Evolutionary conservation across 148 eudicot genomes (phyloP), one percentile per base, ranked within the genome.

Genomic region (Camellia sinensis): DNA sequence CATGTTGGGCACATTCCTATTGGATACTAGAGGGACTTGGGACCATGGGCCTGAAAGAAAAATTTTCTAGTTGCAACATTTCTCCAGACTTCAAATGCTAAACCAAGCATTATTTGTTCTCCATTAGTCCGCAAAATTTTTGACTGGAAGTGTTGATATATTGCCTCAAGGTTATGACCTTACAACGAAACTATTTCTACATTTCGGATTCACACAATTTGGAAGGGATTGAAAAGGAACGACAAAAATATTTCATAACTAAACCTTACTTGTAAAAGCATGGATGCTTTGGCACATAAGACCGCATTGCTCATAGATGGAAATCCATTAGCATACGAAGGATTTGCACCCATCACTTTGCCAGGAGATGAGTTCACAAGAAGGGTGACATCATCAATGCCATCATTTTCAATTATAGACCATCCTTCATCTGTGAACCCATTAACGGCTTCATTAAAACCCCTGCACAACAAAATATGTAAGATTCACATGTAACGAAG

Each of bases 361-460:
- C 76, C 88, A 44, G 94, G 90, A 79, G 98, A 91, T 7, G 95
- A 87, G 77, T 92, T 94, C 66, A 91, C 91, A 64, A 88, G 86
- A 75, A 94, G 80, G 62, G 97, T 88, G 18, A 94, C 92, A 84
- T 94, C 98, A 82, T 94, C 98, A 2, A 91, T 79, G 59, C 98
- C 98, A 80, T 94, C 98, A 81, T 88, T 88, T 72, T 88, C 92
- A 83, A 94, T 85, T 86, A 88, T 81, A 72, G 97, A 89, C 98
- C 98, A 94, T 71, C 97, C 98, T 65, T 94, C 98, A 82, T 92
- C 98, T 5, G 88, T 79, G 78, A 94, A 94, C 9, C 98, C 97
- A 71, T 94, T 94, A 7, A 94, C 91, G 68, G 98, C 97, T 86
- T 94, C 98, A 66, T 92, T 92, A 78, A 94, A 94, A 44, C 98